Conservation (phyloP, 345 rosid genomes). For the Iberis pinnata region DNA sequence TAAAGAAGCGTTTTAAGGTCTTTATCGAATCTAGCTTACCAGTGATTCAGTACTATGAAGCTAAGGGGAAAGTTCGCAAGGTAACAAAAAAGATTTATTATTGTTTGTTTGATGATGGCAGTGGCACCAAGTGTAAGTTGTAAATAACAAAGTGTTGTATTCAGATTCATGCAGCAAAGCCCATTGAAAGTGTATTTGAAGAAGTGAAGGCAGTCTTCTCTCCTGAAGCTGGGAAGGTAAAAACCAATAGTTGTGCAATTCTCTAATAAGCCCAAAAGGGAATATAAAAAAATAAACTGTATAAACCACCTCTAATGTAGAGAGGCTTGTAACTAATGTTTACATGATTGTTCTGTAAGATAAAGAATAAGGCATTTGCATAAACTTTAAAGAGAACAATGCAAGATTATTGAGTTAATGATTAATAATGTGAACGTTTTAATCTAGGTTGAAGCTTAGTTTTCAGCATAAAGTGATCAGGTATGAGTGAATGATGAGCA, state of each 20-base stretch:
- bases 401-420: too few species aligned
- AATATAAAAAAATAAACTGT: background rate
- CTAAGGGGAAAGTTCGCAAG: conserved; percentile 60
- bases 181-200: conserved; percentile 59
- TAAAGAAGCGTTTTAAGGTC: conserved; percentile 66
- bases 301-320: conserved; percentile 12
- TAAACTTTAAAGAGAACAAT: conserved; percentile 1
- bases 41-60: conserved; percentile 46
- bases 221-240: conserved; percentile 60
- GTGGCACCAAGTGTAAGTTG: background rate
- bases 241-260: conserved; percentile 16
- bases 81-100: conserved; percentile 30
- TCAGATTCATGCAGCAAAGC: conserved; percentile 69
- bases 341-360: conserved; percentile 11
- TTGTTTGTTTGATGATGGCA: background rate
- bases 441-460: too few species aligned
- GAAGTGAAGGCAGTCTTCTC: conserved; percentile 47
- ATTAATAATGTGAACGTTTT: too few species aligned
- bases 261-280: conserved; percentile 16
- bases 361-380: conserved; percentile 14
- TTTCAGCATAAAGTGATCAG: too few species aligned
- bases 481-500: too few species aligned
- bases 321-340: conserved; percentile 9
- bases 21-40: conserved; percentile 65
- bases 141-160: conserved; percentile 13